phyloP scores from a whole-genome alignment of 2,329 filamentous ascomycete species.

The Exophiala xenobiotica region DNA sequence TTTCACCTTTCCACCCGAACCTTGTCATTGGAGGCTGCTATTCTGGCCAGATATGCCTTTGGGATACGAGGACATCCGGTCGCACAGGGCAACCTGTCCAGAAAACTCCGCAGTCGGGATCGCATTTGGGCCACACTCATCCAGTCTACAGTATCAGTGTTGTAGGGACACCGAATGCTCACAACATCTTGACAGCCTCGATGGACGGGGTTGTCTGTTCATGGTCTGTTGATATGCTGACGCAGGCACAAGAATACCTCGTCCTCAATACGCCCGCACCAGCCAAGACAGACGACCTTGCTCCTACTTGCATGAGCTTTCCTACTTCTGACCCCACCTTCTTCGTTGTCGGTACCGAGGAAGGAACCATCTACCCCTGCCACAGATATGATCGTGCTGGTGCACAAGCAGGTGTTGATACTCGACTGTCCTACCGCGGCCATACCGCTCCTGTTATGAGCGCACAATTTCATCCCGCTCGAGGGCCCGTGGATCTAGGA shows the following conservation, averaged over 20 bases:
- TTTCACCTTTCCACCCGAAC: conserved; percentile 98
- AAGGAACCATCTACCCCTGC: conserved; percentile 93
- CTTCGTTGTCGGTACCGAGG: conserved; percentile 94
- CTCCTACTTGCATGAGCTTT: conserved; percentile 91
- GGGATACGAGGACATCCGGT: conserved; percentile 88
- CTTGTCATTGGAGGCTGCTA: conserved; percentile 95
- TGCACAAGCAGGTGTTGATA: conserved; percentile 92
- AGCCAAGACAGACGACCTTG: conserved; percentile 89
- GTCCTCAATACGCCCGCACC: conserved; percentile 83
- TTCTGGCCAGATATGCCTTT: conserved; percentile 91
- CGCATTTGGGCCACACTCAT: conserved; percentile 76
- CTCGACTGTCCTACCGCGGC: conserved; percentile 80
- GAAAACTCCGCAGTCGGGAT: conserved; percentile 92
- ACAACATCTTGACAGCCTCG: conserved; percentile 96
- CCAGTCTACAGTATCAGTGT: conserved; percentile 95
- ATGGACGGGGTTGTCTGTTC: conserved; percentile 96
- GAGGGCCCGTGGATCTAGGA: conserved; percentile 88
- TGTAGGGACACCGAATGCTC: conserved; percentile 96
- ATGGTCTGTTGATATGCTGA: conserved; percentile 97
- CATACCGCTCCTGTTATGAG: conserved; percentile 95
- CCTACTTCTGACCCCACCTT: conserved; percentile 94
- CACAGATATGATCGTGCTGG: conserved; percentile 96
- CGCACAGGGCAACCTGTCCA: conserved; percentile 71
- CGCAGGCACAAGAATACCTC: conserved; percentile 90
- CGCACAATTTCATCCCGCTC: conserved; percentile 89